Conservation (phyloP, 345 rosid species). For the Microcos paniculata region DNA sequence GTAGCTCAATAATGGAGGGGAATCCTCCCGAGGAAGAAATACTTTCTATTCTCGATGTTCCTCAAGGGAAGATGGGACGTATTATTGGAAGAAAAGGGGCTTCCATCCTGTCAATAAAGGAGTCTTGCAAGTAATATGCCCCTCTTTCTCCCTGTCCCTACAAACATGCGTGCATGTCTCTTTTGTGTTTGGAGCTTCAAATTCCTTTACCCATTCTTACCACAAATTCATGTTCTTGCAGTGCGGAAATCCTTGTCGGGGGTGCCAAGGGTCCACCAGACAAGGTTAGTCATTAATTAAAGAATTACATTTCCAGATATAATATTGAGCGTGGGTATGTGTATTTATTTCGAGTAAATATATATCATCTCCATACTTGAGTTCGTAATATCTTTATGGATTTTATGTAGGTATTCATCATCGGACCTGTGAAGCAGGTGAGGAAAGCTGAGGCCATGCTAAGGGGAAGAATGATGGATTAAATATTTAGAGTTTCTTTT, state of each 20-base stretch:
- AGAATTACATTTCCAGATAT: background rate
- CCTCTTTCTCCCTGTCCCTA: background rate
- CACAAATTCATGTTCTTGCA: conserved; percentile 33
- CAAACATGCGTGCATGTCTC: background rate
- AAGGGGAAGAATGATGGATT: conserved; percentile 82
- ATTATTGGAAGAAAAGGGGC: conserved; percentile 88
- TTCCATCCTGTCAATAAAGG: conserved; percentile 71
- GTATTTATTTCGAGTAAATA: background rate
- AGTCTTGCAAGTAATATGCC: conserved; percentile 68
- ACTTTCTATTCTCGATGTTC: conserved; percentile 81
- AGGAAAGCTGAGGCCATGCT: conserved; percentile 92
- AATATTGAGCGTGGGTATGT: no score
- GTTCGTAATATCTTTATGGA: background rate
- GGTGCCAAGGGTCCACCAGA: conserved; percentile 90
- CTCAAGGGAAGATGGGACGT: conserved; percentile 88
- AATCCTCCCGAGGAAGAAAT: conserved; percentile 66
- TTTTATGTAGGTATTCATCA: conserved; percentile 64
- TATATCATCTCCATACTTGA: background rate
- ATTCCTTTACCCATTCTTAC: conserved; percentile 11
- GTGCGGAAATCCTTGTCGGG: conserved; percentile 83
- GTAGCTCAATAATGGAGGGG: conserved; percentile 41
- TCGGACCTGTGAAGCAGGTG: conserved; percentile 83
- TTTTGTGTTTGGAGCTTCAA: background rate
- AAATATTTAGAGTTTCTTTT: conserved; percentile 2
- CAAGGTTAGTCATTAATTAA: conserved; percentile 54